phyloP scores from a whole-genome alignment of 2,329 filamentous ascomycete species.

The Claviceps spartinae region DNA sequence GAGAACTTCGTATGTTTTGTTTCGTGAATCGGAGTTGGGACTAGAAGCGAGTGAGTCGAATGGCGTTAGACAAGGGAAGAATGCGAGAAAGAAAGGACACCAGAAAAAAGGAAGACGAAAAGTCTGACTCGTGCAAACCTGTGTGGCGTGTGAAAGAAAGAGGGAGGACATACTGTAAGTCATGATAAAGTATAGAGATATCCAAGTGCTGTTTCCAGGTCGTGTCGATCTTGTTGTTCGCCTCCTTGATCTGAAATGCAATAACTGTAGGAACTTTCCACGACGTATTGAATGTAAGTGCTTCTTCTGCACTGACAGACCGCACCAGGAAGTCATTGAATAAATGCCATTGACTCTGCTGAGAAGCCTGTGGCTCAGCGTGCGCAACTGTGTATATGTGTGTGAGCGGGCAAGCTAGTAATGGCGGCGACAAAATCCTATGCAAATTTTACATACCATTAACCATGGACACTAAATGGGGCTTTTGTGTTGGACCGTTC shows the following conservation, averaged over 20 bases:
- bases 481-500: conserved; percentile 68
- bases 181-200: conserved; percentile 69
- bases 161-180: conserved; percentile 34
- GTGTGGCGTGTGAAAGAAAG: background rate
- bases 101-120: background rate
- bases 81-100: background rate
- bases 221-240: conserved; percentile 70
- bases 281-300: conserved; percentile 71
- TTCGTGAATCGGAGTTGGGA: conserved; percentile 15
- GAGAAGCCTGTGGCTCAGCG: conserved; percentile 43
- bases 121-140: conserved; percentile 1
- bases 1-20: conserved; percentile 47
- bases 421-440: background rate
- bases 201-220: conserved; percentile 79
- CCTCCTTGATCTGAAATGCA: conserved; percentile 69
- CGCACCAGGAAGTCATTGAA: conserved; percentile 96
- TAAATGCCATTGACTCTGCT: conserved; percentile 72
- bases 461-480: conserved; percentile 81
- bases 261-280: conserved; percentile 92
- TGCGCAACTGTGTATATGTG: conserved; percentile 40
- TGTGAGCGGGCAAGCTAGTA: conserved; percentile 2
- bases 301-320: conserved; percentile 66
- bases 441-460: conserved; percentile 45
- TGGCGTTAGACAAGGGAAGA: background rate
- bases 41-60: conserved; percentile 17